Percentiles rank a stretch among this genome's conserved stretches.
These are phyloP conservation scores for Sisymbrium irio DNA, from an alignment of 345 rosid species.

Conservation along the genomic window DNA sequence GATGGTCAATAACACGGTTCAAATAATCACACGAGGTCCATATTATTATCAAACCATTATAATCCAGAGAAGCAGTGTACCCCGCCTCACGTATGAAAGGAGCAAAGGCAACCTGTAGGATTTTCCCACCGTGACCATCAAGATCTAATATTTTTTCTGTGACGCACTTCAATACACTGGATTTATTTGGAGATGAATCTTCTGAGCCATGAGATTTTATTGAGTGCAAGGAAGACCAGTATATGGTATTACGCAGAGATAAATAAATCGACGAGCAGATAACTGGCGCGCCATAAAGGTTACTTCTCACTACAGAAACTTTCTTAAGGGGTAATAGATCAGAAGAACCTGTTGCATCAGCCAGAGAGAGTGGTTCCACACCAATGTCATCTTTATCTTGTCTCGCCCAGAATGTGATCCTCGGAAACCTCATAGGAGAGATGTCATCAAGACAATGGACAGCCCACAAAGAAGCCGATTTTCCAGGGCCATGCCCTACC, in stretches of 20 bases:
- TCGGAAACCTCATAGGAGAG: constrained; percentile 75
- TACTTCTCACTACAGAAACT: constrained; percentile 51
- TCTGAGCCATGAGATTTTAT: constrained; percentile 34
- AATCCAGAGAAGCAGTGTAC: constrained; percentile 74
- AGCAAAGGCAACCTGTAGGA: constrained; percentile 62
- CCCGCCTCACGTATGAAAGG: constrained; percentile 50
- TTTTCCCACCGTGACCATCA: constrained; percentile 67
- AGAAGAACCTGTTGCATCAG: constrained; percentile 35
- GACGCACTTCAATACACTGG: constrained; percentile 35
- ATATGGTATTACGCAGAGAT: constrained; percentile 46
- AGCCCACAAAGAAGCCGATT: constrained; percentile 68
- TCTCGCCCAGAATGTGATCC: constrained; percentile 59
- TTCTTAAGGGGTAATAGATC: constrained; percentile 48
- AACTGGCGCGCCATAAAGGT: constrained; percentile 56
- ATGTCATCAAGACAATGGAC: constrained; percentile 84
- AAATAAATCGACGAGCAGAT: constrained; percentile 59
- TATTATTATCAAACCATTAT: constrained; percentile 66
- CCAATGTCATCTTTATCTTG: constrained; percentile 47
- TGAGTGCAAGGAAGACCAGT: constrained; percentile 53
- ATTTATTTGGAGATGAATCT: constrained; percentile 38
- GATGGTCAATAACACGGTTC: constrained; percentile 41
- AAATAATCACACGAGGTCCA: constrained; percentile 56
- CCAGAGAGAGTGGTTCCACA: constrained; percentile 31
- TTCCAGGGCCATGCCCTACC: constrained; percentile 81
- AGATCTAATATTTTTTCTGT: constrained; percentile 41